Base-by-base conservation (phyloP, 1,284 basidiomycete genomes). In the Omphalotus olearius region DNA sequence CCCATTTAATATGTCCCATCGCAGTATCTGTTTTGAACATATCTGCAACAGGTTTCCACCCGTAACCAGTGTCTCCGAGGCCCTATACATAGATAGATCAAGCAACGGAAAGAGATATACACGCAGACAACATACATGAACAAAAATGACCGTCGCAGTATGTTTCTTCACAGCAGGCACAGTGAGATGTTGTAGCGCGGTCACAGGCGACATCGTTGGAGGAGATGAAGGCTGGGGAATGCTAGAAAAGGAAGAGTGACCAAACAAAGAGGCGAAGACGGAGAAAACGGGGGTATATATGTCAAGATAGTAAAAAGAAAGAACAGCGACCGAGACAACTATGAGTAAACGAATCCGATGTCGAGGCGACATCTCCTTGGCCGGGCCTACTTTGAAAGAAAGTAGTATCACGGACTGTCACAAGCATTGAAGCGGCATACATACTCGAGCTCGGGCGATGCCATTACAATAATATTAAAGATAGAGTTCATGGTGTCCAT, bases 131-230 rank as follows among this genome's bases (percentile, higher is more conserved):
- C 83, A 60, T 65, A 92, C 89, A 75, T 96, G 93, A 35, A 91
- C 71, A 66, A 95, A 92, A 62, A 96, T 89, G 57, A 95, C 82
- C 1, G 91, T 93, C 3, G 91, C 91, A 2, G 88, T 86, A 67
- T 95, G 93, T 57, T 79, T 82, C 36, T 70, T 62, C 40, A 70
- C 62, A 20, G 88, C 73, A 18, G 75, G 71, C 33, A 89, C 70
- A 17, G 74, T 69, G 54, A 88, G 63, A 60, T 65, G 71, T 60
- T 78, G 74, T 37, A 83, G 67, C 17, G 74, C 64, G 40, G 64
- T 53, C 16, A 69, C 57, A 18, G 67, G 60, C 42, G 68, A 53
- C 68, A 71, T 70, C 42, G 25, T 50, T 20, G 23, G 23, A 42
- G 4, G 43, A 10, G n/a, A 35, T 55, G 13, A 23, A 20, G 30